Evolutionary conservation across 306 rosid genomes (phyloP).

Genomic region (Vigna angularis): DNA sequence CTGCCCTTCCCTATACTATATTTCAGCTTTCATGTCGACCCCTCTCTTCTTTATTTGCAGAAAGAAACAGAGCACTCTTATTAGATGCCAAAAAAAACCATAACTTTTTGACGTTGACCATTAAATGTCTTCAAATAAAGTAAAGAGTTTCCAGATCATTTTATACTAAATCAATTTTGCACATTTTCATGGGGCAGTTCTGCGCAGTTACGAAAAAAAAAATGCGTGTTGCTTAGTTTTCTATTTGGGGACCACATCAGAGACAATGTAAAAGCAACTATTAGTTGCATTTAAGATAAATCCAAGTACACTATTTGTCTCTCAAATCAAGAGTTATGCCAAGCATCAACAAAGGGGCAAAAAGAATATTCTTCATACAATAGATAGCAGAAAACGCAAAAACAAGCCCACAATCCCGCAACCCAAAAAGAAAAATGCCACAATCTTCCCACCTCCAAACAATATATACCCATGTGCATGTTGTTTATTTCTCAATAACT

Average conservation of each 20-base stretch:
- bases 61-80: background rate
- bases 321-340: background rate
- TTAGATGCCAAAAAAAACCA: too few species aligned
- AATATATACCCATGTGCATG: background rate
- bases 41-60: background rate
- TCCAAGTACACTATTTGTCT: too few species aligned
- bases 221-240: too few species aligned
- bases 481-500: background rate
- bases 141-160: too few species aligned
- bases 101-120: background rate
- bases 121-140: too few species aligned
- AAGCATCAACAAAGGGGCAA: background rate
- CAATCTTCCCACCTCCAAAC: background rate
- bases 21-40: background rate
- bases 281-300: too few species aligned
- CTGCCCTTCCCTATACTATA: background rate
- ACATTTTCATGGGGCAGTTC: background rate
- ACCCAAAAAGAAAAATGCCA: background rate
- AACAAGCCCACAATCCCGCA: background rate
- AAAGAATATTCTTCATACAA: background rate
- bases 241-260: too few species aligned
- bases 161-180: background rate
- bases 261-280: too few species aligned
- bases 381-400: constrained; percentile 9
- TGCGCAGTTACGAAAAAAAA: too few species aligned